Conservation (phyloP, 345 rosid genomes). For the Balakata baccata region DNA sequence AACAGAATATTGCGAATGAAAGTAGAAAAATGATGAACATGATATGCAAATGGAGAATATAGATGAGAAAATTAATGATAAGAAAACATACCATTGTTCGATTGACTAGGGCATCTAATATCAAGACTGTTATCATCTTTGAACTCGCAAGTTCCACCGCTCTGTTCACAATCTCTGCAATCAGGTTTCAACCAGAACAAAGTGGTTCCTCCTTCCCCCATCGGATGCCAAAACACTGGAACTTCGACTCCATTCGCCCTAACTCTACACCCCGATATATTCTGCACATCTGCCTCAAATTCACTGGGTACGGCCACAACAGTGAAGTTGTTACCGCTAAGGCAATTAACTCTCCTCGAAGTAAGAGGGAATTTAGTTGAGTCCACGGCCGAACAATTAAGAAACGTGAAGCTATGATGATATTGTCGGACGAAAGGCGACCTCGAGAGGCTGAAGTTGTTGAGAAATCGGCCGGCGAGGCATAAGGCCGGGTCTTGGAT, state of each 20-base stretch:
- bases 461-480: constrained; percentile 29
- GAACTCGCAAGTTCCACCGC: constrained; percentile 39
- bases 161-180: constrained; percentile 35
- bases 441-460: constrained; percentile 23
- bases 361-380: not conserved
- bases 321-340: constrained; percentile 30
- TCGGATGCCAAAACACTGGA: constrained; percentile 22
- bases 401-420: constrained; percentile 17
- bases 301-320: constrained; percentile 19
- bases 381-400: constrained; percentile 31
- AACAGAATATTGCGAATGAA: no score
- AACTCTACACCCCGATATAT: constrained; percentile 12
- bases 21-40: no score
- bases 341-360: constrained; percentile 28
- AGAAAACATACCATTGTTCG: not conserved
- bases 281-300: not conserved
- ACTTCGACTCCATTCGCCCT: constrained; percentile 6
- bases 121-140: not conserved
- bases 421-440: constrained; percentile 17
- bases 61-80: not conserved
- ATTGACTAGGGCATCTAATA: constrained; percentile 31
- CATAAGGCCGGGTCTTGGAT: constrained; percentile 43
- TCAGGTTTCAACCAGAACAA: constrained; percentile 42
- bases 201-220: constrained; percentile 3
- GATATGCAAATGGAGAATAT: no score